Evolutionary conservation across 495 filamentous ascomycete genomes (phyloP), one percentile per base, ranked within the genome.

Genomic region (Neurospora intermedia): DNA sequence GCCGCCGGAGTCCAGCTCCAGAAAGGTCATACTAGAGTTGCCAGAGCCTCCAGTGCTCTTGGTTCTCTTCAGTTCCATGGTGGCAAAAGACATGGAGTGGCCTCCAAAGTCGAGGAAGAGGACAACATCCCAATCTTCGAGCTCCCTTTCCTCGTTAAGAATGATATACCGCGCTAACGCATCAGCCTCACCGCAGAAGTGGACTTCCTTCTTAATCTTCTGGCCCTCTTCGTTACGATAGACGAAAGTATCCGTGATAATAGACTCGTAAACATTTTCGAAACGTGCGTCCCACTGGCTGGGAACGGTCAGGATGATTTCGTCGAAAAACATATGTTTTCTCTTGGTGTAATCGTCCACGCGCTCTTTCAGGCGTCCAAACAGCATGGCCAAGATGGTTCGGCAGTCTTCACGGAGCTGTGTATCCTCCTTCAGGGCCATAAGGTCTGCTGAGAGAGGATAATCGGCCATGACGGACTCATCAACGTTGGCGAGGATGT

Each of bases 71-170:
- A 66, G 54, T 18, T 66, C 54, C 27, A 38, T 66, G 8, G 27
- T 27, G 15, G 42, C 11, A 45, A 71, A 20, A 71, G 43, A 66
- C 73, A 71, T 74, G 23, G 69, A 66, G 35, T 71, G 73, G 20
- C 73, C 73, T 15, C 73, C 73, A 27, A 71, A 71, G 41, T 74
- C 73, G 15, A 74, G 69, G 46, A 74, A 74, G 9, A 74, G 39
- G 39, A 74, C 69, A 23, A 59, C 16, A 6, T 71, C 46, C 69
- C 73, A 74, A 41, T 71, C 69, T 4, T 48, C n/a, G 10, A 73
- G 72, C 43, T 73, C 20, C 11, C 23, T 13, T 40, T 23, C n/a
- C 13, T 54, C 69, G 6, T 70, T 5, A 8, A 40, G n/a, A 9
- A 73, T 73, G n/a, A 71, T 27, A 20, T 73, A 73, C 10, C 70